phyloP scores from a whole-genome alignment of 768 basidiomycete genomes.

The Stropharia rugosoannulata region DNA sequence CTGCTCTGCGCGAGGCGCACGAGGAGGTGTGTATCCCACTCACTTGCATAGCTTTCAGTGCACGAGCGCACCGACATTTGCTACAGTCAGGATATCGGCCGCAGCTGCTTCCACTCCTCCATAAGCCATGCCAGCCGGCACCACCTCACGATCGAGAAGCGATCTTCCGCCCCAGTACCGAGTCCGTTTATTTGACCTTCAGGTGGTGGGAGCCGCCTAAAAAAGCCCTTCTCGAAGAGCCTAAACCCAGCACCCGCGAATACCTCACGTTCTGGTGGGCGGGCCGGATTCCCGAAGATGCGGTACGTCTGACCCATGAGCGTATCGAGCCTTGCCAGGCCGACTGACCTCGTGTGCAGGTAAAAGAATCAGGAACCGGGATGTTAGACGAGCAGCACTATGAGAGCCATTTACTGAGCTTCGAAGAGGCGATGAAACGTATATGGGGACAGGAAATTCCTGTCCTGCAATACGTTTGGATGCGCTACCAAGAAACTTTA shows the following conservation, averaged over 20 bases:
- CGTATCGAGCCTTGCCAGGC: background rate
- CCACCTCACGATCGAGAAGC: background rate
- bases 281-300: conserved; percentile 50
- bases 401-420: conserved; percentile 37
- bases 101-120: background rate
- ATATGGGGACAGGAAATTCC: conserved; percentile 28
- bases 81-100: conserved; percentile 3
- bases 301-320: conserved; percentile 34
- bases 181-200: conserved; percentile 17
- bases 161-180: background rate
- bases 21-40: conserved; percentile 17
- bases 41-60: too few species aligned
- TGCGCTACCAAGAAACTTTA: background rate
- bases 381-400: conserved; percentile 59
- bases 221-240: conserved; percentile 2
- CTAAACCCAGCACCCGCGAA: conserved; percentile 34
- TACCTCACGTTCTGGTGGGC: conserved; percentile 58
- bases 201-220: conserved; percentile 23
- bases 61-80: too few species aligned
- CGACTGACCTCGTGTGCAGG: conserved; percentile 26
- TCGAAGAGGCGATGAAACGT: conserved; percentile 38
- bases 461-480: conserved; percentile 40
- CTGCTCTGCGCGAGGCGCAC: conserved; percentile 61
- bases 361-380: conserved; percentile 46
- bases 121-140: background rate